Base-by-base conservation (phyloP, 2,329 filamentous ascomycete species). In the Fusarium praegraminearum region DNA sequence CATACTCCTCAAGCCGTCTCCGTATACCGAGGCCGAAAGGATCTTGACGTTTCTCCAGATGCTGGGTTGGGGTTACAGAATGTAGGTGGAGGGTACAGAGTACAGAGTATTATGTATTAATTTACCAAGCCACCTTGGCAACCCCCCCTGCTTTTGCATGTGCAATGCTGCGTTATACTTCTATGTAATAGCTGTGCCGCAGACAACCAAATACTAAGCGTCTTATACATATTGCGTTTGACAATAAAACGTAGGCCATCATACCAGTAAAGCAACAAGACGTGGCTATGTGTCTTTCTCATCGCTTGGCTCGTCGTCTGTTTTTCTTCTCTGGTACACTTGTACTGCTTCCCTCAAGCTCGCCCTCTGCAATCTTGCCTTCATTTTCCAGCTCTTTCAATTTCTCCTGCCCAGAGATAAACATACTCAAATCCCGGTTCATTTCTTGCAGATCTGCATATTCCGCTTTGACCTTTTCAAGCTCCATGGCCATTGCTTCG, bases 361-460 rank as follows among this genome's bases (percentile, higher is more conserved):
- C 92, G n/a, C 91, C 92, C 33, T 89, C 87, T 60, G 87, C 84
- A 35, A 87, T 73, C 69, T 84, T 78, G 1, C 86, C 89, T 70
- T 85, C 86, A 30, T 86, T 86, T 77, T 89, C 87, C 80, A 94
- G 81, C 78, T 90, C 87, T 81, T 87, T 90, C 73, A 98, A 80
- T 80, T 93, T 95, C 80, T 96, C 90, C 78, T 92, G 89, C 0
- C 93, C 91, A 22, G 89, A 92, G 63, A 98, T 95, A 76, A 95
- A 97, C 85, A 97, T 94, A 52, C 86, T 90, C 77, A 98, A 78
- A 77, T 98, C 95, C 16, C 92, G 87, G 76, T 97, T 97, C 85
- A 94, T 91, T 78, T 97, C 94, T 70, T 90, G 88, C 44, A 97
- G 80, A 71, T 97, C 93, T 40, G 83, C 85, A 70, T 92, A 91